These are phyloP conservation scores for Macadamia tetraphylla DNA, from an alignment of 164 flowering plant genomes.

Conservation along the genomic window DNA sequence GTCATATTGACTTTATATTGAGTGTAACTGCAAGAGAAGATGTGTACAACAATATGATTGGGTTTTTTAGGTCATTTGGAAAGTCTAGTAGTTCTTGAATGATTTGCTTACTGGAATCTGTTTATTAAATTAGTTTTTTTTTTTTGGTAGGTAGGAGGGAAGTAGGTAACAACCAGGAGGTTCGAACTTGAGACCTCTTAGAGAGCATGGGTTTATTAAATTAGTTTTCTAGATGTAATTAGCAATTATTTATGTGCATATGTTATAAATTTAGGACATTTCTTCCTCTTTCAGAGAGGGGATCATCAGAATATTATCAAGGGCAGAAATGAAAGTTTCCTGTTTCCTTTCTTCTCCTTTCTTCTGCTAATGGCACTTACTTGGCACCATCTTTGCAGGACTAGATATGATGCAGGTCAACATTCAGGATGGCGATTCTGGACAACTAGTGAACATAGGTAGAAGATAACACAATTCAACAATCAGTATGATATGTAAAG, in stretches of 20 bases:
- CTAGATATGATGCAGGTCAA: neutral
- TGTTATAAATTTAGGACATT: neutral
- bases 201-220: neutral
- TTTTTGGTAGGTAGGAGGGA: no score
- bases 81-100: constrained; percentile 30
- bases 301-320: neutral
- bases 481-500: no score
- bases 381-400: neutral
- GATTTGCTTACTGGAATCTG: neutral
- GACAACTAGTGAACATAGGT: no score
- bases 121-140: no score
- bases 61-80: constrained; percentile 56
- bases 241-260: neutral
- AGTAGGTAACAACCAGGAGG: no score
- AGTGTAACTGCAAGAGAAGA: constrained; percentile 60
- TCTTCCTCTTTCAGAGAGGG: neutral
- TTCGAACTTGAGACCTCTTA: no score
- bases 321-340: no score
- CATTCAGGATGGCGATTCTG: no score
- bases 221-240: no score
- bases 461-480: no score
- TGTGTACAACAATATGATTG: constrained; percentile 53
- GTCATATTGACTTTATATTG: constrained; percentile 76
- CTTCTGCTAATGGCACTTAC: no score
- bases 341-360: no score